Percentiles rank a stretch among this genome's conserved stretches.
Conservation (phyloP, 257 asterid species). For the Ballota nigra region DNA sequence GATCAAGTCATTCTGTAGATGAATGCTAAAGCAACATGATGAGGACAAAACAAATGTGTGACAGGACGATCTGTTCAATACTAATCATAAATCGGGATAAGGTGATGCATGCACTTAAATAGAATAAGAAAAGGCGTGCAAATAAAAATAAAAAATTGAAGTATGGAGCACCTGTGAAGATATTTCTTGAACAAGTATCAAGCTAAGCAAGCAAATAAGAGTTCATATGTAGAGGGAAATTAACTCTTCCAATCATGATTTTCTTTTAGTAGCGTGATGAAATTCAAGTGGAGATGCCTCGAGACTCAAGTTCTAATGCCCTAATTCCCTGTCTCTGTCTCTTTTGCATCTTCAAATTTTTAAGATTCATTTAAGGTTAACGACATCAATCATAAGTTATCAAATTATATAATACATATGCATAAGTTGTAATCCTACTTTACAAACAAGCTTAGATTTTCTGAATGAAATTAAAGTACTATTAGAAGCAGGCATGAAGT, state of each 20-base stretch:
- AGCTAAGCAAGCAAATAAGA: background rate
- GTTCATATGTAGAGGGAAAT: background rate
- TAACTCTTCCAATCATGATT: background rate
- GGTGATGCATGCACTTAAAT: background rate
- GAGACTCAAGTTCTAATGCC: background rate
- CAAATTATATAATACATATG: background rate
- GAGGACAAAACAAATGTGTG: constrained; percentile 2
- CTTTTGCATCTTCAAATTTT: background rate
- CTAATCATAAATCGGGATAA: background rate
- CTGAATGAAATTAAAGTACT: background rate
- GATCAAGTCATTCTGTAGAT: background rate
- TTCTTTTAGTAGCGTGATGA: background rate
- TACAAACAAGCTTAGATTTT: background rate
- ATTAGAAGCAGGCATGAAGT: background rate
- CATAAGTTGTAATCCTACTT: background rate
- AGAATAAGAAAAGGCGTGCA: background rate
- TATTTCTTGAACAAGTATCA: background rate
- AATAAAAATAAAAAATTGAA: background rate
- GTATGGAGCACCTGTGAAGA: background rate
- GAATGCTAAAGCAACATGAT: background rate
- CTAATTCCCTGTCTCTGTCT: background rate
- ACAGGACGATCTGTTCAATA: background rate
- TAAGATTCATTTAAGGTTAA: background rate
- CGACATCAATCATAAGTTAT: background rate
- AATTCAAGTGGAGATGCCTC: constrained; percentile 8